Percentiles rank a stretch among this genome's conserved stretches.
These are phyloP conservation scores for Diutina rugosa DNA, from an alignment of 1,139 yeast species.

Conservation along the genomic window DNA sequence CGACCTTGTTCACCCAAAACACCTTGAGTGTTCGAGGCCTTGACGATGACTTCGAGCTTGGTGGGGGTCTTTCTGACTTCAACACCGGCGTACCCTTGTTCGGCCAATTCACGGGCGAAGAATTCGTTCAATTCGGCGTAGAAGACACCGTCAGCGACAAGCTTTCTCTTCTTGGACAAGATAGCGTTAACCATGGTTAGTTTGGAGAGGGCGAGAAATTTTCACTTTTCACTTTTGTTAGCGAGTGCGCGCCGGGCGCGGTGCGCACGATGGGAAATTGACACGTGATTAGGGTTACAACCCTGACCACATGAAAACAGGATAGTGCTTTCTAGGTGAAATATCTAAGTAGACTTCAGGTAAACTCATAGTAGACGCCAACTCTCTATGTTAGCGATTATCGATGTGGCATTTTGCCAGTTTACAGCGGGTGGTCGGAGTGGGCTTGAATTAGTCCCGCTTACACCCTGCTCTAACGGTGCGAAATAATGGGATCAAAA, in stretches of 20 bases:
- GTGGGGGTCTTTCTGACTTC: slow-evolving; percentile 98
- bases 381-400: too few relatives aligned
- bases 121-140: slow-evolving; percentile 99
- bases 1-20: slow-evolving; percentile 99
- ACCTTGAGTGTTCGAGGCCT: slow-evolving; percentile 98
- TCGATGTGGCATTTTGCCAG: too few relatives aligned
- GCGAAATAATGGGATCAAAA: too few relatives aligned
- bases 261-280: too few relatives aligned
- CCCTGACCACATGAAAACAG: neutral
- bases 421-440: too few relatives aligned
- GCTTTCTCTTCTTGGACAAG: slow-evolving; percentile 11
- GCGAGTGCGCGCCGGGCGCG: neutral
- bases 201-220: neutral
- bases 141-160: slow-evolving; percentile 95
- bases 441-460: too few relatives aligned
- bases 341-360: too few relatives aligned
- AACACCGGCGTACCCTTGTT: slow-evolving; percentile 99
- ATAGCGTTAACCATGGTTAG: slow-evolving; percentile 7
- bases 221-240: neutral
- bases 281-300: neutral
- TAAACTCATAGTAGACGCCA: too few relatives aligned
- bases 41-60: slow-evolving; percentile 95
- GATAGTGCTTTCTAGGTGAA: too few relatives aligned
- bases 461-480: too few relatives aligned
- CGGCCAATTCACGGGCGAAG: slow-evolving; percentile 99